Percentiles rank a stretch among this genome's conserved stretches.
Evolutionary conservation across 495 filamentous ascomycete species (phyloP).

Genomic region (Tuber calosporum): DNA sequence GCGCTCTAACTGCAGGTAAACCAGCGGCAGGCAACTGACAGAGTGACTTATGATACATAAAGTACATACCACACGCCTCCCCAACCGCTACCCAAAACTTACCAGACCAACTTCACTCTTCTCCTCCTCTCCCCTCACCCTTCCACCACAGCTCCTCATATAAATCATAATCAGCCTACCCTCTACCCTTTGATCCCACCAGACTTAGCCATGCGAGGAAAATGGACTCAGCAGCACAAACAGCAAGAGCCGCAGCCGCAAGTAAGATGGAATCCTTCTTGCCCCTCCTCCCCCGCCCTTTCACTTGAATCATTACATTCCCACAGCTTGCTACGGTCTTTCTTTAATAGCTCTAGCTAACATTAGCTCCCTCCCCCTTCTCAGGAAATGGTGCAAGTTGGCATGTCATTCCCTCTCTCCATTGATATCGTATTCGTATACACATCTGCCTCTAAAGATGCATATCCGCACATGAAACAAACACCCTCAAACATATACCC

Average conservation of each 20-base stretch:
- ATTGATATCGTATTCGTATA: slow-evolving; percentile 39
- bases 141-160: not conserved
- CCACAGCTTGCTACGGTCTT: not conserved
- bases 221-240: slow-evolving; percentile 32
- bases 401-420: slow-evolving; percentile 49
- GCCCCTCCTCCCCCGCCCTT: slow-evolving; percentile 4
- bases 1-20: not conserved
- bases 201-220: slow-evolving; percentile 25
- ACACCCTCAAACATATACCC: not conserved
- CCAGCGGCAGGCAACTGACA: not conserved
- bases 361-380: slow-evolving; percentile 10
- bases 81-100: not conserved
- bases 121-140: not conserved
- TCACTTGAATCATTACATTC: not conserved
- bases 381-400: slow-evolving; percentile 99
- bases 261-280: slow-evolving; percentile 24
- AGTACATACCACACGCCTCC: not conserved
- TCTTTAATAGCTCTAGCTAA: not conserved
- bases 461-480: not conserved
- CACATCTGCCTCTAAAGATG: not conserved
- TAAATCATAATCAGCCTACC: not conserved
- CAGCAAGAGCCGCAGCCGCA: slow-evolving; percentile 34
- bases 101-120: not conserved
- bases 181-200: not conserved
- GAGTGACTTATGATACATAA: too few relatives aligned